Evolutionary conservation across 1,139 yeast genomes (phyloP).

Genomic region (Suhomyces yuchorum): DNA sequence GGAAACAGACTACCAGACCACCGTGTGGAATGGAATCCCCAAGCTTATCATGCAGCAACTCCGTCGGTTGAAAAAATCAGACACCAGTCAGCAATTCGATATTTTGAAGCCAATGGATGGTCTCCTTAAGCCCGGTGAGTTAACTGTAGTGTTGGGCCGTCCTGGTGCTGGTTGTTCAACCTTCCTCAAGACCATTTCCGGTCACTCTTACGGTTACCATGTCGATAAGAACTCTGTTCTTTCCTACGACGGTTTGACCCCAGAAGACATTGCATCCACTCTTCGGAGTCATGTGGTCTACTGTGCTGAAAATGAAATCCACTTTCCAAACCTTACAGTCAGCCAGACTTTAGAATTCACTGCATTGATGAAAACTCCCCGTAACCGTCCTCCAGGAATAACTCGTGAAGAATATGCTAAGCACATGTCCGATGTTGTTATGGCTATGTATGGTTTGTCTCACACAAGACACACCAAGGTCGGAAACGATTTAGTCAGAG

Average conservation of each 20-base stretch:
- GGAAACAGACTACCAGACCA: conserved; percentile 79
- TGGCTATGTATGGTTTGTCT: conserved; percentile 26
- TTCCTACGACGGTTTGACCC: conserved; percentile 27
- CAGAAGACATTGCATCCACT: conserved; percentile 21
- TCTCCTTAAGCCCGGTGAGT: conserved; percentile 65
- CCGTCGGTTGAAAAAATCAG: conserved; percentile 20
- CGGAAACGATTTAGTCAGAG: conserved; percentile 27
- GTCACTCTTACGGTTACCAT: conserved; percentile 72
- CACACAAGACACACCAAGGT: conserved; percentile 26
- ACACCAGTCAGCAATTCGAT: conserved; percentile 40
- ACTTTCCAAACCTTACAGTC: conserved; percentile 29
- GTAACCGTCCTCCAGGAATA: conserved; percentile 34
- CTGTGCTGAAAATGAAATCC: conserved; percentile 31
- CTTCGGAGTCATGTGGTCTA: conserved; percentile 32
- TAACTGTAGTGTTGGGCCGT: conserved; percentile 76
- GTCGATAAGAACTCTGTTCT: conserved; percentile 51
- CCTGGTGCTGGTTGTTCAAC: conserved; percentile 90
- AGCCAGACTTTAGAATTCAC: conserved; percentile 32
- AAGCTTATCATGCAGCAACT: conserved; percentile 42
- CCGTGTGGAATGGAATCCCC: conserved; percentile 39
- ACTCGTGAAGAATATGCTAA: conserved; percentile 22
- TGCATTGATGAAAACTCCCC: conserved; percentile 29
- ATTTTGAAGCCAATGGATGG: conserved; percentile 73
- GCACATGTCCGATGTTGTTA: conserved; percentile 23
- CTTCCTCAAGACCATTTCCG: conserved; percentile 65